Conservation (phyloP, 2,329 filamentous ascomycete genomes). For the Monosporascus sp. region DNA sequence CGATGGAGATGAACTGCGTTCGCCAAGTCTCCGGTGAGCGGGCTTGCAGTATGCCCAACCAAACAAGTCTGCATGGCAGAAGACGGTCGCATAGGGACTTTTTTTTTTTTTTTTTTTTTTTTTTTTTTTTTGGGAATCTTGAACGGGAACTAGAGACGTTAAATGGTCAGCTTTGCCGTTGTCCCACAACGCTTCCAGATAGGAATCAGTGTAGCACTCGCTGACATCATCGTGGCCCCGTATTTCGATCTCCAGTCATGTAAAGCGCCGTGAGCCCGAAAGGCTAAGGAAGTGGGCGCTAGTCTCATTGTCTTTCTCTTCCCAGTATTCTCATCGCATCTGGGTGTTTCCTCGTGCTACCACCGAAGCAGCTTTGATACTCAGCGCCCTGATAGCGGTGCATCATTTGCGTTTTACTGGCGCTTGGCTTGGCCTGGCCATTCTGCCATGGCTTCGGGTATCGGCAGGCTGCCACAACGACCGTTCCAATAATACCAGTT, state of each 20-base stretch:
- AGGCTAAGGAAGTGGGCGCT: not conserved
- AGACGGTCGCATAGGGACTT: not conserved
- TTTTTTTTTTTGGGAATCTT: not conserved
- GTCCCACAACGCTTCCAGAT: not conserved
- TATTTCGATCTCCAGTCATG: not conserved
- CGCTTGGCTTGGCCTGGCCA: not conserved
- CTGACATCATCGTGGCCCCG: not conserved
- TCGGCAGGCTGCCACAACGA: conserved; percentile 30
- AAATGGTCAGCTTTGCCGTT: not conserved
- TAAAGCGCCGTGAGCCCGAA: not conserved
- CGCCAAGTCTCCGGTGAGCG: not conserved
- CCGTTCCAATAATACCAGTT: conserved; percentile 48
- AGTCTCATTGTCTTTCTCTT: not conserved
- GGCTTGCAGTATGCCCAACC: not conserved
- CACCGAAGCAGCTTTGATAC: no score
- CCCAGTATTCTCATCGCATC: not conserved
- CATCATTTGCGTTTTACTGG: no score
- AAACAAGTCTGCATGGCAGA: not conserved
- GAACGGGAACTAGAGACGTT: not conserved
- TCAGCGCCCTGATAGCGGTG: no score
- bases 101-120: no score
- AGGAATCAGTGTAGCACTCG: not conserved
- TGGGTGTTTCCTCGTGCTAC: no score
- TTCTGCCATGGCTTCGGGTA: conserved; percentile 8
- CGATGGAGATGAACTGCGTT: not conserved